A percentile compares a stretch with the other conserved stretches of the same genome.
Conservation (phyloP, 306 rosid species). For the Vigna unguiculata region DNA sequence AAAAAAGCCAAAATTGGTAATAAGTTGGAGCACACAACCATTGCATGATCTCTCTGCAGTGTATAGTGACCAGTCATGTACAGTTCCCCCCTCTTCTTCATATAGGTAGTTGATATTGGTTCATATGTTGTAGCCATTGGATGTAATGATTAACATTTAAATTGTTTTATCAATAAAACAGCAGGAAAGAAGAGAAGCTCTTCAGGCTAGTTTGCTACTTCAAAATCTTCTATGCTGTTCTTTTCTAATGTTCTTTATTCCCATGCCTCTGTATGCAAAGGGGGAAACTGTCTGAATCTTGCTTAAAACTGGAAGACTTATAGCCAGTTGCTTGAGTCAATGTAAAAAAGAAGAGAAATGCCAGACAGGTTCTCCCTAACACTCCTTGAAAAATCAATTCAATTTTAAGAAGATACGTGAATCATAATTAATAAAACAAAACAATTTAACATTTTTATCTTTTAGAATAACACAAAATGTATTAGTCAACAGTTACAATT, state of each 20-base stretch:
- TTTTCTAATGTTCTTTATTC: background rate
- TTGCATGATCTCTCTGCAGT: slow-evolving; percentile 22
- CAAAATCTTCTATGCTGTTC: background rate
- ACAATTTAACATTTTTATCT: too few relatives aligned
- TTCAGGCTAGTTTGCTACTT: slow-evolving; percentile 3
- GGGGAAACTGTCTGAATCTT: too few relatives aligned
- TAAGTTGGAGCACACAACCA: slow-evolving; percentile 28
- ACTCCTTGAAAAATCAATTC: too few relatives aligned
- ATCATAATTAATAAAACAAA: too few relatives aligned
- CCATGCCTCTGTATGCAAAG: background rate
- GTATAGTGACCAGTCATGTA: slow-evolving; percentile 43
- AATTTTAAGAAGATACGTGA: too few relatives aligned
- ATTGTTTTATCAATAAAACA: slow-evolving; percentile 37
- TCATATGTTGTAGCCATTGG: slow-evolving; percentile 45
- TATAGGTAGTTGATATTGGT: slow-evolving; percentile 41
- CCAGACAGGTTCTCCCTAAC: too few relatives aligned
- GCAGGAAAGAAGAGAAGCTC: slow-evolving; percentile 16
- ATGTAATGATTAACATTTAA: slow-evolving; percentile 38
- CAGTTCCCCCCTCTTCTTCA: background rate
- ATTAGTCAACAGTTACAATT: too few relatives aligned
- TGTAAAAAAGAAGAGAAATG: too few relatives aligned
- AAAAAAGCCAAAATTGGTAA: slow-evolving; percentile 32
- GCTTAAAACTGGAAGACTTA: too few relatives aligned
- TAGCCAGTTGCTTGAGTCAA: too few relatives aligned
- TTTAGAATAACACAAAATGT: too few relatives aligned